A percentile compares a stretch with the other conserved stretches of the same genome.
These are phyloP conservation scores for Globisporangium mamillatum DNA, from an alignment of 352 stramenopile genomes.

Conservation along the genomic window DNA sequence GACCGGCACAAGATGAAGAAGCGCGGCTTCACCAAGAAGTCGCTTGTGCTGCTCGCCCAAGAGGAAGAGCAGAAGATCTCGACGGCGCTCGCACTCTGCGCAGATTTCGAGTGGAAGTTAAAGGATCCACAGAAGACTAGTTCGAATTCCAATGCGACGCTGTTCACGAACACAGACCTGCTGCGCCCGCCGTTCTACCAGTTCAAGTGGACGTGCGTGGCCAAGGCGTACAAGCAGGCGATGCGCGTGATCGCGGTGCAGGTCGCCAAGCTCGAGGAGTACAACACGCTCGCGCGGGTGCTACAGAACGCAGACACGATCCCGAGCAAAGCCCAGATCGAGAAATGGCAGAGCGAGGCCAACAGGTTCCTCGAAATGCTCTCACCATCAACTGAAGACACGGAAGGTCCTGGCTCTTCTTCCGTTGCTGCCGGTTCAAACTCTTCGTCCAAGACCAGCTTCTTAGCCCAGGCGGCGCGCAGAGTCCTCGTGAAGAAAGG, in stretches of 20 bases:
- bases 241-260: slow-evolving; percentile 40
- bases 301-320: slow-evolving; percentile 44
- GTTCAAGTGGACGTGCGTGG: slow-evolving; percentile 48
- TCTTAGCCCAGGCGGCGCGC: slow-evolving; percentile 29
- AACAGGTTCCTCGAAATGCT: slow-evolving; percentile 33
- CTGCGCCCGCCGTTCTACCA: slow-evolving; percentile 49
- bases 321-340: slow-evolving; percentile 50
- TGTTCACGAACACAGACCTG: slow-evolving; percentile 50
- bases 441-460: not conserved
- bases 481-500: slow-evolving; percentile 55
- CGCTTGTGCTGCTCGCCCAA: slow-evolving; percentile 20
- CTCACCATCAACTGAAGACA: slow-evolving; percentile 11
- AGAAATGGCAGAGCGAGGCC: slow-evolving; percentile 45
- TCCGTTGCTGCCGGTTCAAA: not conserved
- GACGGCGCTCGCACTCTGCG: slow-evolving; percentile 18
- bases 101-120: slow-evolving; percentile 52
- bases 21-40: slow-evolving; percentile 40
- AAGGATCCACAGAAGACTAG: not conserved
- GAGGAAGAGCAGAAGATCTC: slow-evolving; percentile 21
- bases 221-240: slow-evolving; percentile 45
- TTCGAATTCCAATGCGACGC: slow-evolving; percentile 7
- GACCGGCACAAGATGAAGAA: slow-evolving; percentile 26
- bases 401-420: not conserved
- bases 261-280: slow-evolving; percentile 60
- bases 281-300: slow-evolving; percentile 46